Evolutionary conservation across 116 monocot species (phyloP).

Genomic region (Cymodocea nodosa): DNA sequence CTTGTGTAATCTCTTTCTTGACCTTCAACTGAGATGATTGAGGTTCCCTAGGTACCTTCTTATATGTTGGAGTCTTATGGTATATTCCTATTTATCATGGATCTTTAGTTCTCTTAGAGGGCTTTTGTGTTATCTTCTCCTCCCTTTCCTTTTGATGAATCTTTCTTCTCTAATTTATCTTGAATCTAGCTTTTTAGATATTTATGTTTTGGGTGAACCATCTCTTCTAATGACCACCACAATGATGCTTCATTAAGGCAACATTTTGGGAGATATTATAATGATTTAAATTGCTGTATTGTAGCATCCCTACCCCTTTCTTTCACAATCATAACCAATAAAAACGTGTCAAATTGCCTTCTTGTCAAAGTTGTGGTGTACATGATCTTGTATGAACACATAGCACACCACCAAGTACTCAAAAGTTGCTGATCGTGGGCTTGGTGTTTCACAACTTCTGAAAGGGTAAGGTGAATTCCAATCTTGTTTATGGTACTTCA

Average conservation of each 20-base stretch:
- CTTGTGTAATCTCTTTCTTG: background rate
- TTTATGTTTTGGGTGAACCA: background rate
- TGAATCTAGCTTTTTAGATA: background rate
- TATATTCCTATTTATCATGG: background rate
- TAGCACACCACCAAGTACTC: constrained; percentile 11
- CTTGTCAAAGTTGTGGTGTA: constrained; percentile 7
- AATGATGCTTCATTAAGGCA: background rate
- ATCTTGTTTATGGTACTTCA: background rate
- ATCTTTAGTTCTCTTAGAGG: background rate
- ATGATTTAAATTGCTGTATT: background rate
- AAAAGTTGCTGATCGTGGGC: background rate
- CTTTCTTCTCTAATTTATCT: background rate
- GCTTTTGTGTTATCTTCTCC: background rate
- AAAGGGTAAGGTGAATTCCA: constrained; percentile 2
- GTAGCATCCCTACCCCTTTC: background rate
- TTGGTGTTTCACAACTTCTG: constrained; percentile 1
- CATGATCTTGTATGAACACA: background rate
- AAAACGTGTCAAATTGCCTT: background rate
- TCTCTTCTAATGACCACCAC: background rate
- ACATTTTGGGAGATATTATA: background rate
- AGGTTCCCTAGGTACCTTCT: too few species aligned
- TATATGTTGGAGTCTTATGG: background rate
- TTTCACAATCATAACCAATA: background rate
- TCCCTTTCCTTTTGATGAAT: background rate
- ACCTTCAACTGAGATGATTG: background rate